Base-by-base conservation (phyloP, 768 basidiomycete genomes). In the Boletus rubropictus region DNA sequence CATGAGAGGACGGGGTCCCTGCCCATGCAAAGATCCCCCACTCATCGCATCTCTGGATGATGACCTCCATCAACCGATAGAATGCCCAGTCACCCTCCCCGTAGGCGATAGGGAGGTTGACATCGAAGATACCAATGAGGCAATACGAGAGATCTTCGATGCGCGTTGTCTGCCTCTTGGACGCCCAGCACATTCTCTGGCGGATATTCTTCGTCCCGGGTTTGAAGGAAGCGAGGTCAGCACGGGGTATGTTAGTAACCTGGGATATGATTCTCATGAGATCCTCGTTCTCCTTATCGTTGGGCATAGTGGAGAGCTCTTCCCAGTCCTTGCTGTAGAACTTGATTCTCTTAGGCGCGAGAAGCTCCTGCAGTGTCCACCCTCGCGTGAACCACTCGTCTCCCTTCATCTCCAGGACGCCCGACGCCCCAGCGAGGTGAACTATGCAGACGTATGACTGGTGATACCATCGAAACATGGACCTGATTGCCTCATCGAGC, bases 1-100 rank as follows among this genome's bases (percentile, higher is more conserved):
- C 39, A 4, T 56, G 41, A 9, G 46, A 41, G 6, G 55, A 61
- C 3, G 55, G 45, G 1, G 43, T 36, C 8, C 58, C 52, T 14
- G 59, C 52, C 59, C 59, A 61, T 12, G 50, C 59, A 25, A 60
- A 57, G 39, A 61, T 61, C 7, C 48, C 52, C 59, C 55, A 58
- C 17, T 60, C 56, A 29, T 55, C 52, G 7, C 59, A 61, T 37
- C 48, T 49, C 21, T 48, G 47, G 33, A 52, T 49, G 35, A 60
- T 60, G 34, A 58, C 41, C 38, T 58, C 52, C 59, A 61, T 58
- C 37, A 63, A 40, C 20, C 62, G 47, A 43, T 59, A 42, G 36
- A 65, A 63, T 8, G 62, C 62, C 52, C 55, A 56, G 21, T 45
- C 44, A 12, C 48, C 53, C 14, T 56, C 53, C 35, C 54, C 49